These are phyloP conservation scores for Hansenula anomala DNA, from an alignment of 1,139 yeast species.

Conservation along the genomic window DNA sequence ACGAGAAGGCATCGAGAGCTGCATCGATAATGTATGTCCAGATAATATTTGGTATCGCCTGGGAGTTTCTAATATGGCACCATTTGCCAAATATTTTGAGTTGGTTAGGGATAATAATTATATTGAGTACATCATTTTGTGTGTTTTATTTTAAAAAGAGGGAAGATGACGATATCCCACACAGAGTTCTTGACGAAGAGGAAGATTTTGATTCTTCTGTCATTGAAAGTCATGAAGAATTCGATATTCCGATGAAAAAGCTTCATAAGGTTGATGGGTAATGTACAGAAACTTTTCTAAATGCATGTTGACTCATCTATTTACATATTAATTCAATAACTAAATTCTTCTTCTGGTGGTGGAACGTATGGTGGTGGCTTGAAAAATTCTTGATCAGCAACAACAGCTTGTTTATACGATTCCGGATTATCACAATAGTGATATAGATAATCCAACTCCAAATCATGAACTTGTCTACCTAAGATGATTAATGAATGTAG, in stretches of 20 bases:
- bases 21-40: conserved; percentile 68
- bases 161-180: not conserved
- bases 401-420: conserved; percentile 53
- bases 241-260: not conserved
- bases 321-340: conserved; percentile 9
- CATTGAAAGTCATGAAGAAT: not conserved
- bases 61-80: conserved; percentile 66
- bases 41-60: conserved; percentile 67
- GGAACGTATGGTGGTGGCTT: conserved; percentile 44
- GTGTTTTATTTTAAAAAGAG: too few relatives aligned
- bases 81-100: conserved; percentile 66
- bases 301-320: too few relatives aligned
- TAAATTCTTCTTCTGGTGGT: conserved; percentile 29
- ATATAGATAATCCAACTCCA: conserved; percentile 80
- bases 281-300: too few relatives aligned
- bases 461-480: conserved; percentile 92
- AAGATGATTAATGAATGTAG: conserved; percentile 85
- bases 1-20: conserved; percentile 72
- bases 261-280: too few relatives aligned
- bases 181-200: not conserved
- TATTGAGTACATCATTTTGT: conserved; percentile 33
- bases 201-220: not conserved
- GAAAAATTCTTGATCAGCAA: conserved; percentile 70
- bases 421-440: conserved; percentile 71
- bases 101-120: conserved; percentile 57